phyloP scores from a whole-genome alignment of 805 yeast species.

The Metschnikowia shivogae region DNA sequence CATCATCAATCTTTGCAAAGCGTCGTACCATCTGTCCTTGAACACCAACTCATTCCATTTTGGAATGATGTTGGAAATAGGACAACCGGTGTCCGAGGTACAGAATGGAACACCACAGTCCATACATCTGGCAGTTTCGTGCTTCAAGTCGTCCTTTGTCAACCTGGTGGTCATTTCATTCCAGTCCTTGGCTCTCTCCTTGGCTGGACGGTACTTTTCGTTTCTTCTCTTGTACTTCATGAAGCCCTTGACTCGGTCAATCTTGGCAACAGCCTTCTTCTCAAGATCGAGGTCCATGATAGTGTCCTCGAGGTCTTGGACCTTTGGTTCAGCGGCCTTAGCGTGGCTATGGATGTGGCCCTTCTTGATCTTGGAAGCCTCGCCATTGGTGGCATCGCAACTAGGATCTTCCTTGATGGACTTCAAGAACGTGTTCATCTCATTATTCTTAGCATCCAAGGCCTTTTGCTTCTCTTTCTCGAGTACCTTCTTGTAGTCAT shows the following conservation, averaged over 20 bases:
- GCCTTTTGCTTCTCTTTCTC: conserved; percentile 66
- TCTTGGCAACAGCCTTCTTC: conserved; percentile 54
- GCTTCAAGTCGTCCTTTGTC: conserved; percentile 78
- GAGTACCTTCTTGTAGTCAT: conserved; percentile 85
- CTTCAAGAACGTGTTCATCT: conserved; percentile 61
- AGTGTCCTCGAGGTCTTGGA: conserved; percentile 86
- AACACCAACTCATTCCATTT: conserved; percentile 97
- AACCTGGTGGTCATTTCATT: conserved; percentile 79
- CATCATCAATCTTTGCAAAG: conserved; percentile 85
- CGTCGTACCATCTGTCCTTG: conserved; percentile 92
- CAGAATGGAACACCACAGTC: conserved; percentile 99
- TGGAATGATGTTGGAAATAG: conserved; percentile 94
- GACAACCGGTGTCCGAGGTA: conserved; percentile 97
- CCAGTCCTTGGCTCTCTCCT: conserved; percentile 84
- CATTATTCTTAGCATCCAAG: conserved; percentile 62
- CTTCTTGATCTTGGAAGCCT: conserved; percentile 56
- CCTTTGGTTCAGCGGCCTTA: conserved; percentile 65
- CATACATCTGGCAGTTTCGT: conserved; percentile 97
- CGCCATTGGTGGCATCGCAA: conserved; percentile 86
- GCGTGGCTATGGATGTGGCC: conserved; percentile 40
- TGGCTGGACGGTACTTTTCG: conserved; percentile 79
- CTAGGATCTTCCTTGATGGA: conserved; percentile 78
- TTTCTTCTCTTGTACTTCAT: conserved; percentile 88
- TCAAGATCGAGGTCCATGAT: conserved; percentile 65
- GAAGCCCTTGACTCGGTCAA: conserved; percentile 86